These are phyloP conservation scores for Klebsormidium nitens DNA, from an alignment of 139 green algal genomes.

Conservation along the genomic window DNA sequence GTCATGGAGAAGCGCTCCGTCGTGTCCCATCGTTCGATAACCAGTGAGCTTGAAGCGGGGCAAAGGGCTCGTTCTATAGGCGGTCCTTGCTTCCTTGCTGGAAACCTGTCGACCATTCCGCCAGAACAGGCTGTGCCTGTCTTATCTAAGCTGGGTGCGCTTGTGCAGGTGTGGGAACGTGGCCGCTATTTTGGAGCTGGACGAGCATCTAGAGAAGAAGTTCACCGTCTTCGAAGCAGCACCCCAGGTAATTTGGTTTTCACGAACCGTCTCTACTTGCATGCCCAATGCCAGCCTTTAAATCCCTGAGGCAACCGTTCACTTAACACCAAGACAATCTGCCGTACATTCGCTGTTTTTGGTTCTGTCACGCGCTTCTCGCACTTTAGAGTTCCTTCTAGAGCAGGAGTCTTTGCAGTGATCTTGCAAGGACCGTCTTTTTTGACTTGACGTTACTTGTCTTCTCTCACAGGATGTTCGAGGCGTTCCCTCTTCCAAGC, in stretches of 20 bases:
- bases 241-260: conserved; percentile 44
- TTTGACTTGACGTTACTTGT: conserved; percentile 1
- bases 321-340: conserved; percentile 1
- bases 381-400: neutral
- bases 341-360: neutral
- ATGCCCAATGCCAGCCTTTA: no score
- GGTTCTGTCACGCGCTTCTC: neutral
- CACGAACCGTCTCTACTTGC: no score
- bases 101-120: no score
- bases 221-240: conserved; percentile 97
- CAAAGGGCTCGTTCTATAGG: no score
- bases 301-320: no score
- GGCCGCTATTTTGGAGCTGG: conserved; percentile 90
- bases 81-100: no score
- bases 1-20: no score
- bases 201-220: conserved; percentile 79
- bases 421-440: neutral
- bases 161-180: conserved; percentile 82
- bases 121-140: no score
- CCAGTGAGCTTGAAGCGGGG: no score
- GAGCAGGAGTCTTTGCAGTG: conserved; percentile 1
- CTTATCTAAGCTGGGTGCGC: neutral
- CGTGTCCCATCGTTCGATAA: no score
- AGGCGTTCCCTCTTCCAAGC: conserved; percentile 75
- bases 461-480: conserved; percentile 59